Evolutionary conservation across 805 yeast genomes (phyloP).

Genomic region (Myxozyma kluyveri): DNA sequence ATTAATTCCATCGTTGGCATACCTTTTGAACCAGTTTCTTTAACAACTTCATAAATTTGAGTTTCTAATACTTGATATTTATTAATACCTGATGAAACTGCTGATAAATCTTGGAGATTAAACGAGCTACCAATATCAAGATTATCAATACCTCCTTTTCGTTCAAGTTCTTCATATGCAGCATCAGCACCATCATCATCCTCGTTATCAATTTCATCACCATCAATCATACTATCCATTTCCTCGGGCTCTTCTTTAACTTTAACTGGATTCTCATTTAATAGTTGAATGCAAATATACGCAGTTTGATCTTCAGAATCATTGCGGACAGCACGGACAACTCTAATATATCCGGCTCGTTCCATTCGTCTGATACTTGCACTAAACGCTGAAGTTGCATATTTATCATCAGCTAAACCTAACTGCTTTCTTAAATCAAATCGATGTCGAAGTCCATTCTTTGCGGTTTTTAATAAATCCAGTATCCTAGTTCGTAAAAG

Average conservation of each 20-base stretch:
- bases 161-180: constrained; percentile 33
- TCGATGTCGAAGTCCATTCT: constrained; percentile 38
- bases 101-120: constrained; percentile 9
- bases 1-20: constrained; percentile 57
- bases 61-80: constrained; percentile 59
- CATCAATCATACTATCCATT: constrained; percentile 7
- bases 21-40: constrained; percentile 48
- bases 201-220: constrained; percentile 34
- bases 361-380: constrained; percentile 34
- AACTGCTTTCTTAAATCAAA: constrained; percentile 43
- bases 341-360: constrained; percentile 33
- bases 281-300: constrained; percentile 40
- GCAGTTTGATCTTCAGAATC: constrained; percentile 36
- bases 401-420: constrained; percentile 36
- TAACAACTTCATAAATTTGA: constrained; percentile 57
- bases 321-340: constrained; percentile 39
- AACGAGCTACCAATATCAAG: constrained; percentile 19
- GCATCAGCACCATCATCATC: constrained; percentile 36
- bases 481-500: constrained; percentile 33
- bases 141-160: constrained; percentile 24
- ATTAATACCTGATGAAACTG: constrained; percentile 41
- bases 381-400: constrained; percentile 31
- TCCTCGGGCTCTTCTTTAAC: constrained; percentile 33
- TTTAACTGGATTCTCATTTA: constrained; percentile 11
- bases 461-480: constrained; percentile 34